A percentile compares a stretch with the other conserved stretches of the same genome.
phyloP scores from a whole-genome alignment of 805 yeast genomes.

The Cyberlindnera nakhonratchasimensis region DNA sequence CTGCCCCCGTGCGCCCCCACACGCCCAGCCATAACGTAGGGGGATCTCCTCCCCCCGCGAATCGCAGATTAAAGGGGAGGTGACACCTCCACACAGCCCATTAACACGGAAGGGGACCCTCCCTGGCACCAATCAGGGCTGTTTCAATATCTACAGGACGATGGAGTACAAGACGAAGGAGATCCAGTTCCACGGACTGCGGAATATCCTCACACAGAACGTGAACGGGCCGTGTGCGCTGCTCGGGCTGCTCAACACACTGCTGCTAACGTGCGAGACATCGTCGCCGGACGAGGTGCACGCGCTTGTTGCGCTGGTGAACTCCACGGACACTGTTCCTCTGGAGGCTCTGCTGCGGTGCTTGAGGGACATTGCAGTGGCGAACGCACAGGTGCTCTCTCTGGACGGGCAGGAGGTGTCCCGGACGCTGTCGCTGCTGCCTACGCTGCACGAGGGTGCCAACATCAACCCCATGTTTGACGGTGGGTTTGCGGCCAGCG shows the following conservation, averaged over 20 bases:
- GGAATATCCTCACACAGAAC: conserved; percentile 68
- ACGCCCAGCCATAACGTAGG: too few relatives aligned
- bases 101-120: too few relatives aligned
- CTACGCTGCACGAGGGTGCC: conserved; percentile 65
- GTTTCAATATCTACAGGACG: too few relatives aligned
- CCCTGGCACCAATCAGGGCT: too few relatives aligned
- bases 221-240: conserved; percentile 87
- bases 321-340: conserved; percentile 30
- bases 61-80: too few relatives aligned
- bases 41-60: too few relatives aligned
- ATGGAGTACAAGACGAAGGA: conserved; percentile 18
- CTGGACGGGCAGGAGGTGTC: conserved; percentile 30
- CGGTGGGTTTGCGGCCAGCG: conserved; percentile 53
- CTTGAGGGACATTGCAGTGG: conserved; percentile 46
- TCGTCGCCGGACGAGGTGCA: conserved; percentile 24
- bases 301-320: conserved; percentile 31
- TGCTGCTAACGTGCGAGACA: conserved; percentile 47
- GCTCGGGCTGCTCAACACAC: conserved; percentile 69
- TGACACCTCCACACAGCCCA: too few relatives aligned
- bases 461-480: conserved; percentile 68
- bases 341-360: conserved; percentile 43
- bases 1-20: too few relatives aligned
- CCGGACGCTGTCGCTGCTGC: conserved; percentile 50
- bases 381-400: conserved; percentile 27
- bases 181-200: conserved; percentile 23